These are phyloP conservation scores for Hypoxylon sp. DNA, from an alignment of 2,329 filamentous ascomycete species.

Conservation along the genomic window DNA sequence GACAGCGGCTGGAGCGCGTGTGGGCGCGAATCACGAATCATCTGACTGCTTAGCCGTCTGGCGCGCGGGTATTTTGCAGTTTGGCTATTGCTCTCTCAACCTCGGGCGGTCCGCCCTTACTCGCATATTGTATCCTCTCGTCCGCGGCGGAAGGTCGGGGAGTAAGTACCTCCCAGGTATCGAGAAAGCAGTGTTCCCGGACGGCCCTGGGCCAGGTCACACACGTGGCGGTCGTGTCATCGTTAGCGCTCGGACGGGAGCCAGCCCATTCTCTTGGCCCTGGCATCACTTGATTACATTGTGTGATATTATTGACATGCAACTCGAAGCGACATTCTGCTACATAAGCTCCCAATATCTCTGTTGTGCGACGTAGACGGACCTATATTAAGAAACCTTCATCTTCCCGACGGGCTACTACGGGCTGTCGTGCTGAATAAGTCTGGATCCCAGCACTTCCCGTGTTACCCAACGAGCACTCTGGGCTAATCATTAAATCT, in stretches of 20 bases:
- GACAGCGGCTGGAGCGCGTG: constrained; percentile 46
- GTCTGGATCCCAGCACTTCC: constrained; percentile 41
- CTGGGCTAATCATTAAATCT: constrained; percentile 50
- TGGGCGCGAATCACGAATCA: constrained; percentile 47
- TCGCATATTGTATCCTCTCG: constrained; percentile 33
- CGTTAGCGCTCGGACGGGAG: constrained; percentile 19
- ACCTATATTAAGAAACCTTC: constrained; percentile 40
- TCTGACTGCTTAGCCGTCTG: constrained; percentile 46
- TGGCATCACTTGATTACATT: constrained; percentile 21
- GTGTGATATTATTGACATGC: constrained; percentile 23
- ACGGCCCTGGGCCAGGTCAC: constrained; percentile 13
- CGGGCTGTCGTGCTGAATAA: constrained; percentile 37
- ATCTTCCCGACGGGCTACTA: constrained; percentile 38
- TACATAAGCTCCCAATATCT: constrained; percentile 18
- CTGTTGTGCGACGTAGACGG: constrained; percentile 37
- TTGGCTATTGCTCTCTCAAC: neutral
- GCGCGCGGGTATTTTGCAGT: constrained; percentile 48
- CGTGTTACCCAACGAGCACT: constrained; percentile 41
- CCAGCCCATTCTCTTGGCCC: constrained; percentile 30
- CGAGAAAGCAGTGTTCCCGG: neutral
- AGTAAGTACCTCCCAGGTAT: constrained; percentile 7
- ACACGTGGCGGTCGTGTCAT: constrained; percentile 26
- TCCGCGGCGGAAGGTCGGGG: constrained; percentile 19
- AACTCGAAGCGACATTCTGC: constrained; percentile 30
- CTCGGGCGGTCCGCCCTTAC: neutral